These are phyloP conservation scores for Saksenaea oblongispora DNA, from an alignment of 371 early-diverging fungal genomes.

Conservation along the genomic window DNA sequence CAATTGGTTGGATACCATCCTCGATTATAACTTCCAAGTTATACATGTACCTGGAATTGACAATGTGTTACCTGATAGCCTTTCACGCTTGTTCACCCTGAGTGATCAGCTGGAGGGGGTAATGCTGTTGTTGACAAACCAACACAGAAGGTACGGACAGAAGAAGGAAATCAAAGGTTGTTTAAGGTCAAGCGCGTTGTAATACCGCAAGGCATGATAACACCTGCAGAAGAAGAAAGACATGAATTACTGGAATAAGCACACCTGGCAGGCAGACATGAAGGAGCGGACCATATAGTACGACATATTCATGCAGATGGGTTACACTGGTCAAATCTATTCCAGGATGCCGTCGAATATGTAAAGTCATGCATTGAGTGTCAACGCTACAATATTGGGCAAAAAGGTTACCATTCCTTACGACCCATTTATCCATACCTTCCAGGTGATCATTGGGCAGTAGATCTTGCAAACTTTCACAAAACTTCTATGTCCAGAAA, in stretches of 20 bases:
- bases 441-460: slow-evolving; percentile 19
- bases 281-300: not conserved
- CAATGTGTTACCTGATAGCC: slow-evolving; percentile 9
- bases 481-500: slow-evolving; percentile 7
- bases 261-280: not conserved
- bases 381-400: slow-evolving; percentile 11
- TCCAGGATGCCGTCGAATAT: slow-evolving; percentile 10
- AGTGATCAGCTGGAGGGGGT: not conserved
- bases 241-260: not conserved
- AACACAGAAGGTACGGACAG: not conserved
- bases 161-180: too few species aligned
- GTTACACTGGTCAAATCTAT: not conserved
- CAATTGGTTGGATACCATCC: slow-evolving; percentile 28
- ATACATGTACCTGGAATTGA: slow-evolving; percentile 19
- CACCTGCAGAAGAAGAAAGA: not conserved
- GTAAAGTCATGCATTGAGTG: slow-evolving; percentile 11
- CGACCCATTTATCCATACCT: slow-evolving; percentile 7
- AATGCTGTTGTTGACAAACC: not conserved
- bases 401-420: slow-evolving; percentile 17
- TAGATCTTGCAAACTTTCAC: slow-evolving; percentile 13
- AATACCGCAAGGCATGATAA: not conserved
- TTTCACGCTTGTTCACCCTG: not conserved
- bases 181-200: too few species aligned
- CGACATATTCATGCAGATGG: not conserved
- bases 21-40: slow-evolving; percentile 25